Base-by-base conservation (phyloP, 208 protist species). In the Leishmania major region DNA sequence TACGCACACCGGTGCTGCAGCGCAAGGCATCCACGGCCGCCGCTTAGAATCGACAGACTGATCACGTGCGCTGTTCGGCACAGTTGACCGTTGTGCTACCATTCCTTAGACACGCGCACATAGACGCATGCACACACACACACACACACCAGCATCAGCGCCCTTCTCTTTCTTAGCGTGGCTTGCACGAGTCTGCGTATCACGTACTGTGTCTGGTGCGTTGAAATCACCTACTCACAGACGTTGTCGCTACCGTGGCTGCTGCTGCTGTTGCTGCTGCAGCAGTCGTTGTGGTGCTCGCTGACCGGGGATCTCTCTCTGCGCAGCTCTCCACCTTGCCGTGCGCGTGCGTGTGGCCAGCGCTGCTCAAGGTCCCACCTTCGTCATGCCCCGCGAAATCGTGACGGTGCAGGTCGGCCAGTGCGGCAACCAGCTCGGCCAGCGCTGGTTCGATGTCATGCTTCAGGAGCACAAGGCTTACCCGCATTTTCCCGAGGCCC, bases 361-460 rank as follows among this genome's bases (percentile, higher is more conserved):
- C 66, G 22, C 75, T 19, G 37, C 35, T 10, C 31, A 13, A 47
- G 55, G 17, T 17, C 31, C 3, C 25, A 43, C 2, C 49, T 49
- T 47, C 37, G 60, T 69, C 28, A 98, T 98, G 95, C 93, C 95
- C 17, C 94, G 95, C n/a, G 94, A 98, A 78, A 90, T 98, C 25
- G 87, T 98, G 2, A 94, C 94, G 64, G 87, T 98, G 74, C 97
- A 98, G 87, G 92, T 99, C 3, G 97, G 96, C 45, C 97, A 98
- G 89, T 98, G 97, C 77, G 97, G 97, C 71, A 98, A 98, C 78
- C 98, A 99, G 87, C 90, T 99, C 15, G 98, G 98, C 35, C 88
- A 94, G 59, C 87, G 95, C 67, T 99, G 98, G 89, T 99, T 98
- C 96, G 97, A 99, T 82, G 89, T 99, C n/a, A 96, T 98, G 84